These are phyloP conservation scores for Hypoxylon crocopeplum DNA, from an alignment of 495 filamentous ascomycete genomes.

Conservation along the genomic window DNA sequence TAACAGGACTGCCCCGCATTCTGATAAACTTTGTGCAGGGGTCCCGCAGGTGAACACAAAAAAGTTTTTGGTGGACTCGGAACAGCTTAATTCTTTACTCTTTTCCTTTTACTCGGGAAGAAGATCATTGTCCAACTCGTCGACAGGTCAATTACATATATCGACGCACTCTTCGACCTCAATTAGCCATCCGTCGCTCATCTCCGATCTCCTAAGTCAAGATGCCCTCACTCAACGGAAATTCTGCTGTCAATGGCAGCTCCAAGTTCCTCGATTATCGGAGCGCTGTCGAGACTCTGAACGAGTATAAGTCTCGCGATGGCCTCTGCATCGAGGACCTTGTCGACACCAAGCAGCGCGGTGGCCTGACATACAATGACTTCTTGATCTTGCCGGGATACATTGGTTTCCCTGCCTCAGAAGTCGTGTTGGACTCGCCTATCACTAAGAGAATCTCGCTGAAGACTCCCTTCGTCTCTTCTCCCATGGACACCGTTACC, in stretches of 20 bases:
- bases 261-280: slow-evolving; percentile 55
- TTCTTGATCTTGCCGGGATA: slow-evolving; percentile 66
- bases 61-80: slow-evolving; percentile 29
- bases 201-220: slow-evolving; percentile 13
- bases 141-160: slow-evolving; percentile 48
- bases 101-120: slow-evolving; percentile 64
- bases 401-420: slow-evolving; percentile 85
- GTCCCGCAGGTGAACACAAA: slow-evolving; percentile 18
- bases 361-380: slow-evolving; percentile 83
- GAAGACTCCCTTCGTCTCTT: slow-evolving; percentile 94
- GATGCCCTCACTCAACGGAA: slow-evolving; percentile 36
- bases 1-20: slow-evolving; percentile 24
- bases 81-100: slow-evolving; percentile 50
- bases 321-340: slow-evolving; percentile 84
- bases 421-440: slow-evolving; percentile 85
- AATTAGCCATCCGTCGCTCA: not conserved
- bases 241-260: slow-evolving; percentile 42
- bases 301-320: slow-evolving; percentile 77
- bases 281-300: slow-evolving; percentile 78
- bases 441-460: slow-evolving; percentile 92
- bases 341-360: slow-evolving; percentile 83
- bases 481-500: slow-evolving; percentile 99
- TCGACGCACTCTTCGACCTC: slow-evolving; percentile 49
- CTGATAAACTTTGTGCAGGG: slow-evolving; percentile 12
- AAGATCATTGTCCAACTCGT: slow-evolving; percentile 61